Evolutionary conservation across 2,329 filamentous ascomycete genomes (phyloP).

Genomic region (Pseudocercospora musae): DNA sequence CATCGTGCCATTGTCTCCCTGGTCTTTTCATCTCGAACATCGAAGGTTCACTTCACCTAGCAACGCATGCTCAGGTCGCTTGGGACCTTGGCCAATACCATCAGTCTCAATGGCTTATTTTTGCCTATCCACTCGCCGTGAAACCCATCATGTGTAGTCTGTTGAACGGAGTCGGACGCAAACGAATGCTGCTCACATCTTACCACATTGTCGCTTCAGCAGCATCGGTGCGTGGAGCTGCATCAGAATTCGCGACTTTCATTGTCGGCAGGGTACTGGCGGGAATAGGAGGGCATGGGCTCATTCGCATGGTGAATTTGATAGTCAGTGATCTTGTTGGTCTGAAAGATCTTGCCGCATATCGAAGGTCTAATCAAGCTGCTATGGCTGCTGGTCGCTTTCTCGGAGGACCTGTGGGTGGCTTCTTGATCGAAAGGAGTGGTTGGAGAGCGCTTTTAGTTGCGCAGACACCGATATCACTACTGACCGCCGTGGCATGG

Average conservation of each 20-base stretch:
- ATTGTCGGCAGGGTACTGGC: background rate
- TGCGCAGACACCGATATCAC: background rate
- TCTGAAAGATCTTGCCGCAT: background rate
- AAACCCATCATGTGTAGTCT: background rate
- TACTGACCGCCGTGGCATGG: background rate
- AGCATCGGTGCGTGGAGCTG: background rate
- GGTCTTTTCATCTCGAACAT: slow-evolving; percentile 5
- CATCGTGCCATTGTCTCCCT: background rate
- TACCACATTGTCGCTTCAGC: background rate
- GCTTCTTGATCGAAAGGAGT: background rate
- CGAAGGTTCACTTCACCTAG: slow-evolving; percentile 1
- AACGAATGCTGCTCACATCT: background rate
- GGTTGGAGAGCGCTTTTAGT: background rate
- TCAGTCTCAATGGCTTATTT: slow-evolving; percentile 5
- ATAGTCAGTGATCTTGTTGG: slow-evolving; percentile 5
- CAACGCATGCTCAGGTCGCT: background rate
- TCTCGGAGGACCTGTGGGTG: slow-evolving; percentile 1
- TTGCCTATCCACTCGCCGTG: background rate
- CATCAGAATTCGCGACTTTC: background rate
- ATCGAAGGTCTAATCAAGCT: slow-evolving; percentile 2
- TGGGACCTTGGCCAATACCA: background rate
- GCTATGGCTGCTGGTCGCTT: background rate
- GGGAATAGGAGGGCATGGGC: background rate
- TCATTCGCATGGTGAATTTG: slow-evolving; percentile 1
- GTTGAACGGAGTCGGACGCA: background rate